Base-by-base conservation (phyloP, 805 yeast genomes). In the Candida nitratophila region DNA sequence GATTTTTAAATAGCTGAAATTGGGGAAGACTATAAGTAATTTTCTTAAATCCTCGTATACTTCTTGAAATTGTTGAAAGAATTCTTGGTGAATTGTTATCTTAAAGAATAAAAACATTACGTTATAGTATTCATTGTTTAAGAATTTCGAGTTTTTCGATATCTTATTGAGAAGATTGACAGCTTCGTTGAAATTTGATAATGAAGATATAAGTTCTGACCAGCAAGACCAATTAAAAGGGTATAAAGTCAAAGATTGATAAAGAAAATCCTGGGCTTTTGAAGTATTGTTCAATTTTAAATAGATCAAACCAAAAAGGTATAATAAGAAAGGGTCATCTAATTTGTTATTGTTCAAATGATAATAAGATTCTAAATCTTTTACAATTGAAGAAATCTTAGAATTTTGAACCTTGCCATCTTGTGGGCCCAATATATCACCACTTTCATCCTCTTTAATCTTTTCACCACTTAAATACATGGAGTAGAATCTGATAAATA, bases 161-260 rank as follows among this genome's bases (percentile, higher is more conserved):
- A 72, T 57, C 50, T 67, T 62, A 48, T 65, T 56, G 36, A 70
- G 49, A 48, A 73, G 55, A 43, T 54, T 51, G 40, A 66, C 45
- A 0, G 87, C 83, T 44, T 84, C 86, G 47, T 82, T 84, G 44
- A 79, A 71, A 27, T 78, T 73, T 8, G 76, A 63, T 26, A 87
- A 64, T 43, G 86, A 78, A 4, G 77, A 67, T 12, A 79, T 66
- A 34, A 93, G 68, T 57, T 91, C 97, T 45, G 74, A 71, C 97
- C 97, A 93, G 46, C 93, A 84, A 44, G 90, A 77, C 99, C 99
- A 93, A 60, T 91, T 91, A 60, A 73, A 85, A 0, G 97, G 96
- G 53, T 82, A 88, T 26, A 72, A 41, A 21, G 73, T 66, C 14
- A 91, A 57, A 1, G 96, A 83, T 39, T 70, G 71, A 27, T 79